Conservation (phyloP, 2,329 filamentous ascomycete species). For the Phaeosphaeria sp. region DNA sequence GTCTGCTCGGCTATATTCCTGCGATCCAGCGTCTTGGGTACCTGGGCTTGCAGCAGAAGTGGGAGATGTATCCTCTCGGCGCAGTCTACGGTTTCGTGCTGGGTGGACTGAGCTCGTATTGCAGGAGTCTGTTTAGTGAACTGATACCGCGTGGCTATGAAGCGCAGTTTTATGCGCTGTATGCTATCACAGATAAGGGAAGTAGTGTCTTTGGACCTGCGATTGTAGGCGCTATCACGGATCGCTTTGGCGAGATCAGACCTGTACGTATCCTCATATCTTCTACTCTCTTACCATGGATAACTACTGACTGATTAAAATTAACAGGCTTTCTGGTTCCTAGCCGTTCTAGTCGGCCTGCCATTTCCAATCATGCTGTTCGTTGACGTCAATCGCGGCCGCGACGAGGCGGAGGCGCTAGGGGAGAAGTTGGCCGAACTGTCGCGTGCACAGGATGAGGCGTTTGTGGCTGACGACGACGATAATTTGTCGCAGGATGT, state of each 20-base stretch:
- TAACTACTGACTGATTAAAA: background rate
- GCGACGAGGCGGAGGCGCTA: conserved; percentile 50
- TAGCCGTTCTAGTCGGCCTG: conserved; percentile 81
- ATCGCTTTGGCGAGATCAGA: conserved; percentile 62
- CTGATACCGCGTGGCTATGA: conserved; percentile 93
- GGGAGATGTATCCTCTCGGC: conserved; percentile 95
- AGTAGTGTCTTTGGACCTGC: conserved; percentile 92
- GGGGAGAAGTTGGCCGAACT: conserved; percentile 45
- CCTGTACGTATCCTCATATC: conserved; percentile 44
- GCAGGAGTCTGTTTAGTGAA: conserved; percentile 89
- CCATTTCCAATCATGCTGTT: conserved; percentile 85
- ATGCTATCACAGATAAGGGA: conserved; percentile 97
- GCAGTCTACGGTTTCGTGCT: conserved; percentile 92
- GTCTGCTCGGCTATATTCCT: conserved; percentile 84
- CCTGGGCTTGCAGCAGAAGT: conserved; percentile 86
- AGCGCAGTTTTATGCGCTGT: conserved; percentile 94
- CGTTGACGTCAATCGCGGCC: conserved; percentile 75
- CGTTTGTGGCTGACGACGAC: conserved; percentile 10
- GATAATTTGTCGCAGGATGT: conserved; percentile 20
- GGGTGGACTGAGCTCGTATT: conserved; percentile 91
- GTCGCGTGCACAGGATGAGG: conserved; percentile 15
- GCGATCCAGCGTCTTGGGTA: conserved; percentile 76
- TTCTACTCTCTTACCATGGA: background rate
- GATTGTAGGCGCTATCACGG: conserved; percentile 91
- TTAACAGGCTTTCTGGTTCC: conserved; percentile 80